A percentile compares a stretch with the other conserved stretches of the same genome.
Evolutionary conservation across 306 rosid genomes (phyloP).

Genomic region (Citrullus amarus): DNA sequence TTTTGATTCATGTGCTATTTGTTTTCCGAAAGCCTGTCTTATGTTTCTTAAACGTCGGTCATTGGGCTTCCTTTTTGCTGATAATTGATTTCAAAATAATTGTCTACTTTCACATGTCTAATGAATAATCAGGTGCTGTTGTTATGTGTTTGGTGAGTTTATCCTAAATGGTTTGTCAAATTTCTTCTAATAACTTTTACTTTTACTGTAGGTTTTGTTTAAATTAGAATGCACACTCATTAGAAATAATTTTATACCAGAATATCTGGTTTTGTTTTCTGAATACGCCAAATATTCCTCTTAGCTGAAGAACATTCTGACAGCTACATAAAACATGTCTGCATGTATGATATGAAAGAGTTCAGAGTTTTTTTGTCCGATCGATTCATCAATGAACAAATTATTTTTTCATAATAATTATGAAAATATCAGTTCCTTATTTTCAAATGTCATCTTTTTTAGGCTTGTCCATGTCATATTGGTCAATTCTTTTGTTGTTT

Average conservation of each 20-base stretch:
- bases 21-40: not conserved
- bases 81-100: too few relatives aligned
- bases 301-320: not conserved
- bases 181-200: not conserved
- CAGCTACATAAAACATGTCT: not conserved
- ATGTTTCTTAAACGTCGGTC: not conserved
- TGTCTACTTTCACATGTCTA: not conserved
- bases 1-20: not conserved
- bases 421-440: not conserved
- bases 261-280: not conserved
- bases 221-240: not conserved
- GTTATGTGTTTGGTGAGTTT: not conserved
- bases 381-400: not conserved
- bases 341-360: not conserved
- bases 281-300: not conserved
- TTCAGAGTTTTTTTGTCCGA: not conserved
- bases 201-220: not conserved
- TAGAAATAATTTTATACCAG: not conserved
- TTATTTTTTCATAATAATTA: not conserved
- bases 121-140: not conserved
- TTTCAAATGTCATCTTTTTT: not conserved
- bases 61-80: not conserved
- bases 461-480: not conserved
- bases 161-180: not conserved
- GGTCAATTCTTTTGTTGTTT: not conserved